Percentiles rank a stretch among this genome's conserved stretches.
Conservation (phyloP, 192 early-diverging fungal species). For the Coemansia sp. region DNA sequence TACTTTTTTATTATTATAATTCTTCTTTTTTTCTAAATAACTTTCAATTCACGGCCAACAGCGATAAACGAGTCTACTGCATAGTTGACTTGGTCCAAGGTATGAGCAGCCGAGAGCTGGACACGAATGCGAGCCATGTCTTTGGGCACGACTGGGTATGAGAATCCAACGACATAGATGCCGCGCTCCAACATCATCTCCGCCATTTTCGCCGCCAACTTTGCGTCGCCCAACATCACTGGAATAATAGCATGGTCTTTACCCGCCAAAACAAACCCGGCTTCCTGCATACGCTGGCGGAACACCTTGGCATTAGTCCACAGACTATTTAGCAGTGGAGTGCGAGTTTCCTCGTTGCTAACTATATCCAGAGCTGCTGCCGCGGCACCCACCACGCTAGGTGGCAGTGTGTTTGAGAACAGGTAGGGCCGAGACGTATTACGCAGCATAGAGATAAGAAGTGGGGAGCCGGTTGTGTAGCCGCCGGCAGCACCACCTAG, state of each 20-base stretch:
- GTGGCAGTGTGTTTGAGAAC: slow-evolving; percentile 61
- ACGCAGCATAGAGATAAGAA: slow-evolving; percentile 53
- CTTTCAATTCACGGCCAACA: slow-evolving; percentile 48
- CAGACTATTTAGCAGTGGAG: slow-evolving; percentile 56
- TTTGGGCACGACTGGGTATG: slow-evolving; percentile 62
- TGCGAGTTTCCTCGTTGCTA: slow-evolving; percentile 42
- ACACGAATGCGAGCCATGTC: slow-evolving; percentile 61
- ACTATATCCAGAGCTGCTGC: slow-evolving; percentile 58
- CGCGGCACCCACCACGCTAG: slow-evolving; percentile 59
- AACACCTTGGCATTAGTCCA: slow-evolving; percentile 64
- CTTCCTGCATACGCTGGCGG: slow-evolving; percentile 59
- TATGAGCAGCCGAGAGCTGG: slow-evolving; percentile 59
- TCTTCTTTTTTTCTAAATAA: slow-evolving; percentile 21
- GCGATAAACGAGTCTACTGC: slow-evolving; percentile 59
- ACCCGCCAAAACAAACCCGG: slow-evolving; percentile 67
- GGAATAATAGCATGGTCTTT: slow-evolving; percentile 61
- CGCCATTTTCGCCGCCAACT: slow-evolving; percentile 54
- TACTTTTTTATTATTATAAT: not conserved
- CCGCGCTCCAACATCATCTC: slow-evolving; percentile 56
- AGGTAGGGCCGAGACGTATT: slow-evolving; percentile 60
- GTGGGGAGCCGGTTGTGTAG: slow-evolving; percentile 50
- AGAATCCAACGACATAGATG: slow-evolving; percentile 63
- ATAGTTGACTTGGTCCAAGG: slow-evolving; percentile 52
- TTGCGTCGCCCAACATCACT: slow-evolving; percentile 62
- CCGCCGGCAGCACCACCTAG: slow-evolving; percentile 60